Base-by-base conservation (phyloP, 768 basidiomycete species). In the Hortiboletus campestris region DNA sequence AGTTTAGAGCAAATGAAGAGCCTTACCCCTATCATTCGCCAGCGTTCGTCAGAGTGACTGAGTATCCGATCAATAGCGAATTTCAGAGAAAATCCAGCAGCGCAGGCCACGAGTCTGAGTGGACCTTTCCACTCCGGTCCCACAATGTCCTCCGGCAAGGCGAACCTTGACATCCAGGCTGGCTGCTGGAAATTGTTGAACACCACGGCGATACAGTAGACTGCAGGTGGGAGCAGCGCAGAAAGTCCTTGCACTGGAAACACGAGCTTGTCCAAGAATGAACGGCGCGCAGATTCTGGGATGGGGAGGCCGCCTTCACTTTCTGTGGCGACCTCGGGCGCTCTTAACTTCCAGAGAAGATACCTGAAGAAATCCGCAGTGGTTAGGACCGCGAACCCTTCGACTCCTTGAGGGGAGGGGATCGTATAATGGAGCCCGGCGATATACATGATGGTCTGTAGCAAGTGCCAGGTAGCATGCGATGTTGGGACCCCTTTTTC, bases 141-240 rank as follows among this genome's bases (percentile, higher is more conserved):
- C 28, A 71, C 34, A 14, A 65, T 43, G 43, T 65, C 55, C 6
- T 64, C 51, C 2, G 72, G 67, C 22, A 75, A 55, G 40, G 66
- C 62, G 10, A 62, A 61, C 46, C 46, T 63, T 16, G 25, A 41
- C 64, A 74, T 63, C 75, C 75, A 76, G n/a, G 61, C 52, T 6
- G 75, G 74, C 58, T 75, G 75, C 28, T 65, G 57, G 39, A 77
- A 60, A 10, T 62, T 55, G 49, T 73, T 74, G 25, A 65, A 36
- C 7, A 54, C 52, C n/a, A 75, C 62, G 9, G 60, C 58, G 12
- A 51, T 40, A 22, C 69, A 63, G 49, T 72, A 76, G 4, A 68
- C 53, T 1, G 61, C 51, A 17, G 74, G 72, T 29, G 70, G 62
- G 40, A 66, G 38, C 40, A 67, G 28, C 14, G 55, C 45, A 0